Evolutionary conservation across 441 rosid genomes (phyloP), one percentile per base, ranked within the genome.

Genomic region (Croton laevigatus): DNA sequence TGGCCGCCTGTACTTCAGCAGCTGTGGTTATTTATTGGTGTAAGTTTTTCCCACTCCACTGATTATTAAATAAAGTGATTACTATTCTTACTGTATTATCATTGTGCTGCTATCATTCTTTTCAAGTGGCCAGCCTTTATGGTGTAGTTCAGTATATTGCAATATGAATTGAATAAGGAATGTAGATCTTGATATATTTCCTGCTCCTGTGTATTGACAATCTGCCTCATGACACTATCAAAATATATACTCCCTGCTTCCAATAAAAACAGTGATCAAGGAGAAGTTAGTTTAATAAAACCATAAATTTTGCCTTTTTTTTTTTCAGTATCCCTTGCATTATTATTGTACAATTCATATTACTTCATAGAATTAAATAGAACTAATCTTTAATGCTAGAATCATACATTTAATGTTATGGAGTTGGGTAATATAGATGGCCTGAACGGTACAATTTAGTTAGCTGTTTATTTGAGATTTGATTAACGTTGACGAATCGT

Each of bases 21-120:
- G 97, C 81, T 87, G 97, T 84, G 84, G 86, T 81, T 87, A 93
- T 81, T 85, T 93, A 72, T 76, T 93, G 81, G 97, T 95, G 99
- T 95, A 95, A 84, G 99, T 82, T 80, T 73, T 65, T 83, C 77
- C 48, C 44, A 20, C 64, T 71, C 65, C 66, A 19, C 44, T 40
- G 6, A 8, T 8, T 40, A 40, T 68, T 52, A 63, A 66, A 27
- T 46, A 68, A 36, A 66, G 42, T 59, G 37, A 69, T 59, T 59
- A 62, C 48, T 76, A 44, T 66, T 69, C 68, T 48, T 40, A 62
- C 63, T 82, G 53, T 66, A 38, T 44, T 75, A 19, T 52, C 57
- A 52, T 61, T 45, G 52, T 65, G 48, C 11, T 38, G 60, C 51
- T 23, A 0, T 59, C 60, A 53, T 59, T 52, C 0, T 14, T 51